Evolutionary conservation across 768 basidiomycete species (phyloP).

Genomic region (Xerocomus spinulosus): DNA sequence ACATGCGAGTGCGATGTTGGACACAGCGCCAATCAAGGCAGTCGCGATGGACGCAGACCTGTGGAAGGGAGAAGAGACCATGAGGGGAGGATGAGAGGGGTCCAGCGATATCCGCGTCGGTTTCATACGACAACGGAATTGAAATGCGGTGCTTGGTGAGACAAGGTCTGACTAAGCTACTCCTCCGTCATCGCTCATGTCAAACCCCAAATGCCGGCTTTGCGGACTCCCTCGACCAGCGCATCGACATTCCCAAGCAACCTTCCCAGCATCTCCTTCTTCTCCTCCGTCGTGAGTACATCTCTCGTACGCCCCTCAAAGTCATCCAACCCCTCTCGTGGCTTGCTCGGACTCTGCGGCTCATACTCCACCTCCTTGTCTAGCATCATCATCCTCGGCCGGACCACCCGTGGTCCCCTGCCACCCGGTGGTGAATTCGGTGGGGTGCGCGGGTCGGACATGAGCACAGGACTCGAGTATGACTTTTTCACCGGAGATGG

Average conservation of each 20-base stretch:
- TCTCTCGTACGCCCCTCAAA: constrained; percentile 16
- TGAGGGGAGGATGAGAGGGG: constrained; percentile 3
- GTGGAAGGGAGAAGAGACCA: constrained; percentile 7
- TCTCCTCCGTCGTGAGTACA: constrained; percentile 68
- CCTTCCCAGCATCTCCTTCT: constrained; percentile 72
- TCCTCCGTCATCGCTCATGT: constrained; percentile 28
- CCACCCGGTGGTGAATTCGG: constrained; percentile 22
- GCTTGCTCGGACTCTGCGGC: constrained; percentile 68
- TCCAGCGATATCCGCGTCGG: neutral
- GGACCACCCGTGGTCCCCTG: constrained; percentile 27
- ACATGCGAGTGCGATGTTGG: constrained; percentile 38
- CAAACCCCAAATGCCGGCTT: constrained; percentile 85
- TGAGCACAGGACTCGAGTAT: constrained; percentile 17
- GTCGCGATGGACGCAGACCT: constrained; percentile 37
- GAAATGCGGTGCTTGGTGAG: constrained; percentile 7
- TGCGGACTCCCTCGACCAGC: constrained; percentile 80
- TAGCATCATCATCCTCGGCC: constrained; percentile 56
- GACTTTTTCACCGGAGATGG: constrained; percentile 44
- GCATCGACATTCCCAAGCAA: constrained; percentile 92
- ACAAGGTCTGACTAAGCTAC: constrained; percentile 11
- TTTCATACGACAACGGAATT: constrained; percentile 4
- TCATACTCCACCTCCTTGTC: constrained; percentile 68
- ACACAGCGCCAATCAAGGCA: constrained; percentile 37
- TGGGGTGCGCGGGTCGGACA: constrained; percentile 19
- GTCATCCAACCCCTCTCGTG: constrained; percentile 17